Evolutionary conservation across 1,139 yeast species (phyloP).

Genomic region (Nakaseomyces bracarensis): DNA sequence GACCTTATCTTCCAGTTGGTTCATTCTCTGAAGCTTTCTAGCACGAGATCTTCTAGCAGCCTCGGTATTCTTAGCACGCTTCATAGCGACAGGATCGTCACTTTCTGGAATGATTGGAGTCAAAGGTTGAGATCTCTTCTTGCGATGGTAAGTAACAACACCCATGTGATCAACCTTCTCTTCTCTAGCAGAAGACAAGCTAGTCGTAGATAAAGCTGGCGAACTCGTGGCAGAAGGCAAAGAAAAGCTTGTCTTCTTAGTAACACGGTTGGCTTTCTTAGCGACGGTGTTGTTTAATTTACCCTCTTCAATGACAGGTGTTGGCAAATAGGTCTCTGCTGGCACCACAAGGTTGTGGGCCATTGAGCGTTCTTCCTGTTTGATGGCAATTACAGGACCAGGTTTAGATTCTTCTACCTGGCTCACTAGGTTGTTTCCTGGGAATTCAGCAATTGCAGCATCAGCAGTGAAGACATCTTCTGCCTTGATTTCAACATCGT

Average conservation of each 20-base stretch:
- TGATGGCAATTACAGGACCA: slow-evolving; percentile 6
- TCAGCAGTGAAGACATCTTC: slow-evolving; percentile 25
- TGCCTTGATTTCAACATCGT: slow-evolving; percentile 32
- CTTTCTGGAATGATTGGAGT: slow-evolving; percentile 52
- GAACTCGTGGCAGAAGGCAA: slow-evolving; percentile 7
- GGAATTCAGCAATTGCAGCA: slow-evolving; percentile 20
- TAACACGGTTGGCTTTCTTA: slow-evolving; percentile 6
- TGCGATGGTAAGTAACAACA: slow-evolving; percentile 54
- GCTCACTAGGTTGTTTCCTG: slow-evolving; percentile 14
- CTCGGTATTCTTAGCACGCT: slow-evolving; percentile 92
- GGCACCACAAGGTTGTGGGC: slow-evolving; percentile 7
- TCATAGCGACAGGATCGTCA: slow-evolving; percentile 59
- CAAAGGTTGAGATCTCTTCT: slow-evolving; percentile 52
- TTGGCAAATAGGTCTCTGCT: slow-evolving; percentile 25
- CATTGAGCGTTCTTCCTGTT: slow-evolving; percentile 5
- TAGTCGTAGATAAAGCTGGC: slow-evolving; percentile 1
- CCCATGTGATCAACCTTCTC: slow-evolving; percentile 52
- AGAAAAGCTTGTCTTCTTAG: slow-evolving; percentile 10
- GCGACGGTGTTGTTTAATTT: slow-evolving; percentile 11
- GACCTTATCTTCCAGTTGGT: slow-evolving; percentile 70
- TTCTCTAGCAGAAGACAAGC: not conserved
- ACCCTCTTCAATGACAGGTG: slow-evolving; percentile 29
- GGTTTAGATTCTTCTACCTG: slow-evolving; percentile 10
- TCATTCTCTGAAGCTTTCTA: slow-evolving; percentile 82
- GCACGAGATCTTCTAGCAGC: slow-evolving; percentile 96